Evolutionary conservation across 2,329 filamentous ascomycete genomes (phyloP).

Genomic region (Stachybotrys echinatus): DNA sequence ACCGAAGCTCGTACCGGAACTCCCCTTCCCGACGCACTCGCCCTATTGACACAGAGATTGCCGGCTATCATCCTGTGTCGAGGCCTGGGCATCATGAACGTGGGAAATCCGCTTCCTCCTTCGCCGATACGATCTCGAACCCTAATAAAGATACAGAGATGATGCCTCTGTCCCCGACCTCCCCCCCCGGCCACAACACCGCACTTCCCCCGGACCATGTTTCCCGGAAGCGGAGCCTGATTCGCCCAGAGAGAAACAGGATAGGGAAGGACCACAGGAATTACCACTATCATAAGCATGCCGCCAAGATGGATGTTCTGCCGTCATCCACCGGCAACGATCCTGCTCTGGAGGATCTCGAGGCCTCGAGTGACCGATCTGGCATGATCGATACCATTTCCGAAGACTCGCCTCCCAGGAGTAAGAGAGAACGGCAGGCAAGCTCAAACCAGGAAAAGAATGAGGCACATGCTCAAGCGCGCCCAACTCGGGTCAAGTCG

Average conservation of each 20-base stretch:
- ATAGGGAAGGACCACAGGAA: constrained; percentile 87
- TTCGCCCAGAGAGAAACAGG: constrained; percentile 81
- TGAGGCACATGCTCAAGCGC: constrained; percentile 16
- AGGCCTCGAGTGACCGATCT: constrained; percentile 55
- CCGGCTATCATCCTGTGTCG: constrained; percentile 40
- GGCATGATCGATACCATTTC: constrained; percentile 40
- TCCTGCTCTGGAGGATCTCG: constrained; percentile 74
- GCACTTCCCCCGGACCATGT: constrained; percentile 27
- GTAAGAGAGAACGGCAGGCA: constrained; percentile 24
- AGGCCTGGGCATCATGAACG: constrained; percentile 43
- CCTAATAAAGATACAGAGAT: constrained; percentile 52
- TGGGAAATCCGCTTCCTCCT: constrained; percentile 53
- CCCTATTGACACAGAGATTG: constrained; percentile 66
- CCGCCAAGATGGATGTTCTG: constrained; percentile 82
- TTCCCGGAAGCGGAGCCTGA: constrained; percentile 76
- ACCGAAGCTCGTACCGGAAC: constrained; percentile 60
- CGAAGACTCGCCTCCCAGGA: constrained; percentile 34
- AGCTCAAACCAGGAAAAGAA: constrained; percentile 27
- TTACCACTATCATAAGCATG: constrained; percentile 93
- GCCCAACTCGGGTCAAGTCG: constrained; percentile 40
- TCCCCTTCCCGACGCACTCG: constrained; percentile 61
- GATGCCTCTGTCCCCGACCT: constrained; percentile 46
- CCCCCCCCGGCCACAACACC: constrained; percentile 23
- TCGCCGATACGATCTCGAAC: constrained; percentile 50
- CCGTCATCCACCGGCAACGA: constrained; percentile 93